Evolutionary conservation across 2,329 filamentous ascomycete genomes (phyloP).

Genomic region (Penicillium sp.): DNA sequence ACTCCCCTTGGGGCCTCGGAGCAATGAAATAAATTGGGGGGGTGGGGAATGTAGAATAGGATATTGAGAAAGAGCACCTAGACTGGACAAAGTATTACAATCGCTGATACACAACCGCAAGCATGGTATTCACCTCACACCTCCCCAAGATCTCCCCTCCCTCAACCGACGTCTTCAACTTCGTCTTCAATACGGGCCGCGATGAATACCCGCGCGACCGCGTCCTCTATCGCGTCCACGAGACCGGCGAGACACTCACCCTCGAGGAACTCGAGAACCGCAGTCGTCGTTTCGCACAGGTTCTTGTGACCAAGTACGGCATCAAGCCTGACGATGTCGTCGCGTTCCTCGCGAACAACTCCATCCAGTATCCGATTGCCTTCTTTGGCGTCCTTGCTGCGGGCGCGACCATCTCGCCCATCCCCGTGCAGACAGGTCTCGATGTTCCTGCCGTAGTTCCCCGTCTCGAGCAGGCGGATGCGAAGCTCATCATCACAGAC

Average conservation of each 20-base stretch:
- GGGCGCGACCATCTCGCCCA: constrained; percentile 29
- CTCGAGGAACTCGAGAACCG: constrained; percentile 14
- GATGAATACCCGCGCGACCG: constrained; percentile 14
- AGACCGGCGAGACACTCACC: constrained; percentile 18
- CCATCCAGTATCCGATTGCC: constrained; percentile 31
- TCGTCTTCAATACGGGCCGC: constrained; percentile 19
- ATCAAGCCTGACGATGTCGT: constrained; percentile 19
- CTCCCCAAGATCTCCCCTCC: constrained; percentile 10
- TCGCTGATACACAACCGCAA: too few relatives aligned
- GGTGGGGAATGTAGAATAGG: background rate
- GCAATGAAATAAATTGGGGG: background rate
- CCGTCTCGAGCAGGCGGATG: constrained; percentile 27
- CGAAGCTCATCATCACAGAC: constrained; percentile 31
- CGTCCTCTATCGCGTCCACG: constrained; percentile 15
- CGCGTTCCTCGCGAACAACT: constrained; percentile 15
- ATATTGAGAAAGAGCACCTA: background rate
- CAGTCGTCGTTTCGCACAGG: constrained; percentile 18
- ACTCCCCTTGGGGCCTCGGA: too few relatives aligned
- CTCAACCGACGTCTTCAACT: constrained; percentile 20
- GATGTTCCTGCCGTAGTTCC: constrained; percentile 26
- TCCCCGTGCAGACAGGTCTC: constrained; percentile 30
- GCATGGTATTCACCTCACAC: constrained; percentile 20
- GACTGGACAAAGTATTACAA: too few relatives aligned
- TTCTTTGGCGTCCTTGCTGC: constrained; percentile 30
- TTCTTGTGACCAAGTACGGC: constrained; percentile 7